Evolutionary conservation across 352 stramenopile species (phyloP), one percentile per base, ranked within the genome.

Genomic region (Phytophthora syringae): DNA sequence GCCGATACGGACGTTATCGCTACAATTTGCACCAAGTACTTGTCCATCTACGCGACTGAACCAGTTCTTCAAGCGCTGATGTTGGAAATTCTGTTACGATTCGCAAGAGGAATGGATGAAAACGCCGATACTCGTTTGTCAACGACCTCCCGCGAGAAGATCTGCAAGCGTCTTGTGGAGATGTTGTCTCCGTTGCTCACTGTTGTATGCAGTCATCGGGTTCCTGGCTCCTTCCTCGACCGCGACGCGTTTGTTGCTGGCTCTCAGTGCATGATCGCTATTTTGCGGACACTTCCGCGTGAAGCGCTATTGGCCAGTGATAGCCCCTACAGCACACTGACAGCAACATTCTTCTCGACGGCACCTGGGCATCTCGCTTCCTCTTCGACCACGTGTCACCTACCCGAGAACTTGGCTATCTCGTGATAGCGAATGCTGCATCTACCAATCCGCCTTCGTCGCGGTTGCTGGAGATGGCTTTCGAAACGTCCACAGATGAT

Each of bases 311-410:
- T 76, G 4, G 27, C 57, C 3, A 64, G 56, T 3, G 48, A 57
- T 39, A 69, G 60, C 7, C 43, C 56, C 30, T 82, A 40, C 39
- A 78, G 21, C 73, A 76, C 44, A 79, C 67, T 7, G 76, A 85
- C 49, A 72, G 65, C 28, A 58, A 7, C 3, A 57, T 84, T 2
- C 25, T 84, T 44, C 25, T 79, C n/a, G 72, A 84, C 30, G 67
- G 68, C n/a, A 76, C 59, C 7, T 92, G 80, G 80, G 70, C 65
- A 13, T 81, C 81, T 18, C 62, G 83, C 12, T 71, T 89, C 27
- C 50, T 92, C 9, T 90, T 90, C 34, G 81, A 92, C 22, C 78
- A 82, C 22, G 60, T 66, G 15, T 82, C 83, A n/a, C 61, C 59
- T 1, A 58, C 88, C 5, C 77, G 83, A 22, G 68, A 76, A 10